Evolutionary conservation across 306 rosid species (phyloP), one percentile per base, ranked within the genome.

Genomic region (Malus sylvestris): DNA sequence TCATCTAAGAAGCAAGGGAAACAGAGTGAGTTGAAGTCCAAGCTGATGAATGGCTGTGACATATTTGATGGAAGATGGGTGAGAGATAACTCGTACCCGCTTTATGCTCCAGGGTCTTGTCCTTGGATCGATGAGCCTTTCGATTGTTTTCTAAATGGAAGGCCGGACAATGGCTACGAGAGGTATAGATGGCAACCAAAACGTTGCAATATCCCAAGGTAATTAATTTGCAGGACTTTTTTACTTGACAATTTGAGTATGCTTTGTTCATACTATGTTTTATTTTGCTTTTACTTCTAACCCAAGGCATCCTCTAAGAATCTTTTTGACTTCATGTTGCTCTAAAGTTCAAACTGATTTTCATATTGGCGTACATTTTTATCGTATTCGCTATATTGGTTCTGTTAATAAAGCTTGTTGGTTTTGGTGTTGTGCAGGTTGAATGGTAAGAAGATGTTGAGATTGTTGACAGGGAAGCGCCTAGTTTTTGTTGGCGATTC

Each of bases 151-250:
- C 63, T 23, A 6, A 78, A 78, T 1, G 68, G 64, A 15, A 78
- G 76, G 81, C 81, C 72, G 4, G 76, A 78, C 11, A 60, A 70
- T 62, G 76, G 29, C 11, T 78, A 70, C 59, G 76, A 78, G 76
- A 78, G 52, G 66, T 78, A 70, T 63, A 78, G 76, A 61, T 78
- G 81, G 81, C 71, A 70, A 61, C 81, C 81, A n/a, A 78, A 51
- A 30, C 42, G 8, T 49, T 78, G 76, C 76, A 71, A 35, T 6
- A 55, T 70, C 12, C 81, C 77, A 23, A 78, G 81, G 81, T 78
- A 71, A 76, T 53, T 62, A 61, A 76, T 51, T 30, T 73, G 22
- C 44, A 44, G 18, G 14, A 14, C n/a, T 33, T 13, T 76, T 66
- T 29, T 25, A 46, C 55, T 58, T 74, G 2, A 14, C 25, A 40